Evolutionary conservation across 1,284 basidiomycete genomes (phyloP), one percentile per base, ranked within the genome.

Genomic region (Leccinum subfulvum): DNA sequence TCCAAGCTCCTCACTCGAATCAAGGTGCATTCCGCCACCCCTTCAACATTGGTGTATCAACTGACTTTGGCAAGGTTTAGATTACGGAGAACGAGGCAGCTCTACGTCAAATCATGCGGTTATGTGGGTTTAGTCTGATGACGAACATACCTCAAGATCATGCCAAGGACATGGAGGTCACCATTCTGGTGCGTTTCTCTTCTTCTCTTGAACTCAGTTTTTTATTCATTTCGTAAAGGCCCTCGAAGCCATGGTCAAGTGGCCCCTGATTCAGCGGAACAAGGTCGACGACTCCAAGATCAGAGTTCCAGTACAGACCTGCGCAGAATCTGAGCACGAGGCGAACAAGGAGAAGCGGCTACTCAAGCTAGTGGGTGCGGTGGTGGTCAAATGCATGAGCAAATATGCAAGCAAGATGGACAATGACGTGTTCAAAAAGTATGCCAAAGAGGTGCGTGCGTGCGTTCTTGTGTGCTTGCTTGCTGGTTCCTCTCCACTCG

Each of bases 91-190:
- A 97, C 63, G 83, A 86, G 52, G 81, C 84, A 0, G 88, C 94
- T 18, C 82, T 96, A 41, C 85, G 94, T 53, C 88, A 94, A 72
- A 82, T 98, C 59, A 93, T 98, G 86, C 91, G 95, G 33, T 80
- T 98, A 71, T 94, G 97, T 75, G 96, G 95, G 1, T 95, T 97
- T 74, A 93, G 91, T 75, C 80, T 97, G 23, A 95, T 98, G 93
- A 90, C 86, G 56, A 94, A 91, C 72, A 82, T 98, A 53, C 79
- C 98, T 35, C 86, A 91, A 56, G 95, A 98, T 70, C 82, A 95
- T 71, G 75, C 77, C 14, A 82, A 85, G 33, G 93, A 98, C 68
- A 67, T 80, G 26, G 91, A 95, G 47, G 81, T 98, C 35, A 79
- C 90, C 37, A 76, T 83, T 9, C 77, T 91, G 66, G 93, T 91